Percentiles rank a stretch among this genome's conserved stretches.
These are phyloP conservation scores for Citrus mangshanensis DNA, from an alignment of 345 rosid genomes.

Conservation along the genomic window DNA sequence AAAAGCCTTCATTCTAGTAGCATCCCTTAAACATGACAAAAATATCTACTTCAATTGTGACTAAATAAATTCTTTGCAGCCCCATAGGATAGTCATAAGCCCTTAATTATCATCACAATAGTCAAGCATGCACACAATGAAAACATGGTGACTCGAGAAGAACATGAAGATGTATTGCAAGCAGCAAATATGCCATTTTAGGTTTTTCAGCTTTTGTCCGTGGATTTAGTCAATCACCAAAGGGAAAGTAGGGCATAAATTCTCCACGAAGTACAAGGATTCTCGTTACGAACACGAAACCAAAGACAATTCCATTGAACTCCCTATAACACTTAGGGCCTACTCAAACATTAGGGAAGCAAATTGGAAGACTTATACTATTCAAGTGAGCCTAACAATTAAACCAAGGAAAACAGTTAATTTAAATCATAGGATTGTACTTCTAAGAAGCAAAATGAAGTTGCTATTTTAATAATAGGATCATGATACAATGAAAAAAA, in stretches of 20 bases:
- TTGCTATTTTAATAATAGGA: not conserved
- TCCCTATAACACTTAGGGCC: not conserved
- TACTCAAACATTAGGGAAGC: not conserved
- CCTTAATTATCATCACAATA: slow-evolving; percentile 2
- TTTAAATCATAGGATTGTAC: not conserved
- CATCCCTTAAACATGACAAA: not conserved
- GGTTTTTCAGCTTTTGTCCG: not conserved
- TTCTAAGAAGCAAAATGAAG: not conserved
- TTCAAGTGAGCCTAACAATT: not conserved
- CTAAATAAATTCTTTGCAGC: not conserved
- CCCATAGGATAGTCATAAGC: not conserved
- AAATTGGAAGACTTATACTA: not conserved
- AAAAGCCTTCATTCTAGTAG: not conserved
- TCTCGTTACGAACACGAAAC: not conserved
- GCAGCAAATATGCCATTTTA: not conserved
- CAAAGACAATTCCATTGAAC: not conserved
- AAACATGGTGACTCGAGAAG: not conserved
- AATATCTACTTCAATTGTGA: not conserved
- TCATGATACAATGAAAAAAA: not conserved
- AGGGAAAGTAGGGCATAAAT: not conserved
- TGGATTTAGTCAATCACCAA: not conserved
- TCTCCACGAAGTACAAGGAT: not conserved
- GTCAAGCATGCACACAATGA: not conserved
- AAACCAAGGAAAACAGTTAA: not conserved
- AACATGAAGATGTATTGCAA: not conserved